Conservation (phyloP, 768 basidiomycete species). For the Termitomyces sp. region DNA sequence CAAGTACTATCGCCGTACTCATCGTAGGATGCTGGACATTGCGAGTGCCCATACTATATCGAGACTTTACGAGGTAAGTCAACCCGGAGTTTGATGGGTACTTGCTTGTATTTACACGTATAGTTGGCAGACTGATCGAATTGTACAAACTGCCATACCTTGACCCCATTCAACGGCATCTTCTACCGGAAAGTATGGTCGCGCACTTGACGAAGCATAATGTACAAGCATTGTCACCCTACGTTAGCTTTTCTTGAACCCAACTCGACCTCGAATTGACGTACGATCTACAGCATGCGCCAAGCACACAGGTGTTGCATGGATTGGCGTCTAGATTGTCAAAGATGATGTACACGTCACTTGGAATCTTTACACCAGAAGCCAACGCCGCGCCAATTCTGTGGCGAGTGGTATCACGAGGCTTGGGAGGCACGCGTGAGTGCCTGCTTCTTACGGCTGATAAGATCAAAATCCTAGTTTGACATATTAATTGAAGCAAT, state of each 20-base stretch:
- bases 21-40: slow-evolving; percentile 77
- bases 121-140: slow-evolving; percentile 61
- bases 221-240: slow-evolving; percentile 63
- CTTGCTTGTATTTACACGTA: slow-evolving; percentile 7
- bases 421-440: slow-evolving; percentile 75
- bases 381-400: slow-evolving; percentile 71
- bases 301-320: slow-evolving; percentile 56
- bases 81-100: background rate
- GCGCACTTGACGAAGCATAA: slow-evolving; percentile 72
- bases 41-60: slow-evolving; percentile 70
- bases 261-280: background rate
- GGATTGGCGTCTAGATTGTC: slow-evolving; percentile 60
- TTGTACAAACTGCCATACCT: slow-evolving; percentile 77
- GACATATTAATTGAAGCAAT: slow-evolving; percentile 41
- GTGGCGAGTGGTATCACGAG: slow-evolving; percentile 65
- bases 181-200: slow-evolving; percentile 59
- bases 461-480: slow-evolving; percentile 12
- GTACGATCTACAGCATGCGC: slow-evolving; percentile 53
- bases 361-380: slow-evolving; percentile 67
- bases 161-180: slow-evolving; percentile 48
- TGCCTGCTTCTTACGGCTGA: slow-evolving; percentile 17
- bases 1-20: slow-evolving; percentile 61
- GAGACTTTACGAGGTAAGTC: slow-evolving; percentile 70
- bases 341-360: slow-evolving; percentile 45
- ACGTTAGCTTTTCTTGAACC: slow-evolving; percentile 39